Base-by-base conservation (phyloP, 2,329 filamentous ascomycete genomes). In the Basipetospora chlamydospora region DNA sequence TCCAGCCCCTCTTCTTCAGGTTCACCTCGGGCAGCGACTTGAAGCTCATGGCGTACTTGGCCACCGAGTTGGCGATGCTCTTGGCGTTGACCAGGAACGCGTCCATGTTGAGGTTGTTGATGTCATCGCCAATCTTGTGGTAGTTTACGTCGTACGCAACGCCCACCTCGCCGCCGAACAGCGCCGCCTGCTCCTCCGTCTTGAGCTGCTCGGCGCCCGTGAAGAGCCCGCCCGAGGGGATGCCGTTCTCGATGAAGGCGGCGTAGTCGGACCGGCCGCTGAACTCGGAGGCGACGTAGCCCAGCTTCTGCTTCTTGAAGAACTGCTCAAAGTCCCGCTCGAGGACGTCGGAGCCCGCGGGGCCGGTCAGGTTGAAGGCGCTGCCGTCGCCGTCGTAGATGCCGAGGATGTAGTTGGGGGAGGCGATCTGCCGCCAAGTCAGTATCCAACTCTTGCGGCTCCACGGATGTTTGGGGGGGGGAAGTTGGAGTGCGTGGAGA, bases 161-260 rank as follows among this genome's bases (percentile, higher is more conserved):
- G 41, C 63, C 75, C 8, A 67, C 73, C 44, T 65, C 55, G 15
- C 77, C 77, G 9, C 77, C 77, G 43, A 79, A 81, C 47, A 71
- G 53, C 25, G 56, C 59, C 0, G 60, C 68, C 49, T 81, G 69
- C 28, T 67, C 64, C 23, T 60, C 59, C 0, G 73, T 77, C 65
- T 78, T 80, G 51, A 74, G 50, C 5, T 59, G 67, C 50, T 80
- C 75, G 3, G 77, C 77, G 9, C 77, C 77, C 7, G 77, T 81
- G 47, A 77, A 78, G 40, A 83, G 63, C 10, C 79, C 79, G 18
- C 78, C 78, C 0, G 70, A 67, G 2, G 79, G 73, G 40, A 81
- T 77, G 8, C 73, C 73, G 44, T 67, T 69, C 47, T 70, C 65
- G 42, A 80, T 70, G 58, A 82, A 81, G 3, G 67, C 72, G 26